Conservation (phyloP, 2,329 filamentous ascomycete genomes). For the Eutypa lata region DNA sequence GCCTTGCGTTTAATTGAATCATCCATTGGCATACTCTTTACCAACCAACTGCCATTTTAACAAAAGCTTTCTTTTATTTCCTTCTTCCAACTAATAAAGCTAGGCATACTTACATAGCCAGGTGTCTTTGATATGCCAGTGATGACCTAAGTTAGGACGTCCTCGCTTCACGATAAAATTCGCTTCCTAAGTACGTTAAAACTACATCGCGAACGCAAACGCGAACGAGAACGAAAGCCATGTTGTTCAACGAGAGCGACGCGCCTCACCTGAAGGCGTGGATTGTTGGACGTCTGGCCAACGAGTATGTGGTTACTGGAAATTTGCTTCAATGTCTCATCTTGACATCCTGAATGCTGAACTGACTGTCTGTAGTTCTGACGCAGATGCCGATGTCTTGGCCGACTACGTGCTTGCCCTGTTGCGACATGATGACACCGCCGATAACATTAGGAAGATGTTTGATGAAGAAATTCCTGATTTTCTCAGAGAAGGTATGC, state of each 20-base stretch:
- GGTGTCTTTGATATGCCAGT: background rate
- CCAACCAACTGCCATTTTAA: background rate
- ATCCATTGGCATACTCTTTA: background rate
- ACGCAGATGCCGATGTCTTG: conserved; percentile 77
- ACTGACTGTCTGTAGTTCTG: conserved; percentile 53
- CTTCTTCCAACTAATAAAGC: too few species aligned
- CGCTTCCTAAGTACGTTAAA: too few species aligned
- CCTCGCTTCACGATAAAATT: too few species aligned
- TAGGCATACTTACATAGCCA: too few species aligned
- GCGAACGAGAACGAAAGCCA: conserved; percentile 30
- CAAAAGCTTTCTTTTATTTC: too few species aligned
- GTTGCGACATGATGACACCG: conserved; percentile 65
- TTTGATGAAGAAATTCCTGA: conserved; percentile 72
- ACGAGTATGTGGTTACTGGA: conserved; percentile 55
- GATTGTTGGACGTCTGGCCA: conserved; percentile 74
- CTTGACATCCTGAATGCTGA: conserved; percentile 1
- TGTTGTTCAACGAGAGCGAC: conserved; percentile 63
- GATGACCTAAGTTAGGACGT: too few species aligned
- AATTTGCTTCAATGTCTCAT: conserved; percentile 11
- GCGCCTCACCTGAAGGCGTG: conserved; percentile 66
- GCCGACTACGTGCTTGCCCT: conserved; percentile 83
- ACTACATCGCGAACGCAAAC: background rate
- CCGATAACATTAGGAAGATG: conserved; percentile 60
- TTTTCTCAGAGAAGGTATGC: conserved; percentile 39
- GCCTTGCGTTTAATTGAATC: background rate